These are phyloP conservation scores for Phytophthora multivora DNA, from an alignment of 352 stramenopile species.

Conservation along the genomic window DNA sequence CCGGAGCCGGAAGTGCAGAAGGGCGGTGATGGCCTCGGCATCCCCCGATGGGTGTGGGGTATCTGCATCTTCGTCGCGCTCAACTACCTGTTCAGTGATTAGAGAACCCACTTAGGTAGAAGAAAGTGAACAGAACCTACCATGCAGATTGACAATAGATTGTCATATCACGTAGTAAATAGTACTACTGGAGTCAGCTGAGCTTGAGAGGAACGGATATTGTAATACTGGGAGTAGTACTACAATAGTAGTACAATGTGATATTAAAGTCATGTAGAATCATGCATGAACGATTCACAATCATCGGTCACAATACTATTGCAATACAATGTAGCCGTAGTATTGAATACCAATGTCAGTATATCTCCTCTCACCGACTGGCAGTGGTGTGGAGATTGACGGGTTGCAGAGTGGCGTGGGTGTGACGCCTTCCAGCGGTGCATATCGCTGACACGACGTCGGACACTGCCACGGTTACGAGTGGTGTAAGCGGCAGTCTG, in stretches of 20 bases:
- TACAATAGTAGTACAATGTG: no score
- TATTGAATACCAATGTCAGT: no score
- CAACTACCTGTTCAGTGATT: slow-evolving; percentile 66
- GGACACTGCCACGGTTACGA: slow-evolving; percentile 7
- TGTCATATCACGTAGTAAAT: no score
- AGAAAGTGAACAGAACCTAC: slow-evolving; percentile 11
- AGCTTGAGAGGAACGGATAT: no score
- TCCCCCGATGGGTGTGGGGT: slow-evolving; percentile 72
- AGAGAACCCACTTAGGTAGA: slow-evolving; percentile 10
- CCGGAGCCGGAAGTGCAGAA: slow-evolving; percentile 60
- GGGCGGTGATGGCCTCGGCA: slow-evolving; percentile 38
- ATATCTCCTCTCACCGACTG: no score
- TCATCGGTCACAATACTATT: no score
- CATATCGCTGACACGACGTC: slow-evolving; percentile 27
- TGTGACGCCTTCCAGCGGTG: slow-evolving; percentile 14
- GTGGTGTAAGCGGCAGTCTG: slow-evolving; percentile 25
- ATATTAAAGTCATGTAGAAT: no score
- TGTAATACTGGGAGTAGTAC: no score
- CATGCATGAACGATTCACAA: no score
- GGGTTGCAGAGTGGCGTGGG: slow-evolving; percentile 26
- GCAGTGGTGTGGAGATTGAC: slow-evolving; percentile 17
- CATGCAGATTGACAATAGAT: not conserved
- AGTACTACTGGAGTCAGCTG: no score
- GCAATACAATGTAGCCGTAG: no score
- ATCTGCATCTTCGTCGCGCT: slow-evolving; percentile 70